Evolutionary conservation across 148 eudicot genomes (phyloP), one percentile per base, ranked within the genome.

Genomic region (Cornus florida): DNA sequence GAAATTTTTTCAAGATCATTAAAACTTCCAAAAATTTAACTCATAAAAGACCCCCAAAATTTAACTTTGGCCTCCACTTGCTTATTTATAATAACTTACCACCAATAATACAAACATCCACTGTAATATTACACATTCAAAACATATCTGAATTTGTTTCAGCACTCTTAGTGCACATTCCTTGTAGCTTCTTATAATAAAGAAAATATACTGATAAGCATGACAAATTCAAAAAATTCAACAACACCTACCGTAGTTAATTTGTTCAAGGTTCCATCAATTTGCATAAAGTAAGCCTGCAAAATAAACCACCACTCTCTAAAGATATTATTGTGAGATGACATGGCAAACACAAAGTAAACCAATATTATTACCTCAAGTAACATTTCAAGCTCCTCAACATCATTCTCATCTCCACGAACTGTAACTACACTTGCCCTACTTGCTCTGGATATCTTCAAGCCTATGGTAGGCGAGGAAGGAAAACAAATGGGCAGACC

Each of bases 201-300:
- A n/a, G 17, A 0, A 33, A 57, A 20, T 39, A 39, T 23, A 60
- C 16, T 32, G 62, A 48, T 31, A 23, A 46, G 10, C 59, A 62
- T 23, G 69, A 69, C 13, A 43, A 75, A 75, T 69, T 24, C 46
- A 62, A 41, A 10, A 56, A 48, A 38, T 48, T 50, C 20, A 41
- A 57, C 7, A 23, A 22, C 62, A 78, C 87, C 75, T 84, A 91
- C 94, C 90, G 88, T 84, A 16, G 90, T 88, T 77, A 92, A 77
- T 85, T 92, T 92, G 87, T 90, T 90, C 75, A 92, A 79, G 3
- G 92, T 87, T 70, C 91, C 87, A 66, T 90, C 95, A 79, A 92
- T 90, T 79, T 92, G 95, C 90, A 90, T 92, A 80, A 90, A 92
- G 82, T 92, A 92, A 59, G 95, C 95, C 95, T 91, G 91, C 57